phyloP scores from a whole-genome alignment of 495 filamentous ascomycete species.

The Sordaria brevicollis region DNA sequence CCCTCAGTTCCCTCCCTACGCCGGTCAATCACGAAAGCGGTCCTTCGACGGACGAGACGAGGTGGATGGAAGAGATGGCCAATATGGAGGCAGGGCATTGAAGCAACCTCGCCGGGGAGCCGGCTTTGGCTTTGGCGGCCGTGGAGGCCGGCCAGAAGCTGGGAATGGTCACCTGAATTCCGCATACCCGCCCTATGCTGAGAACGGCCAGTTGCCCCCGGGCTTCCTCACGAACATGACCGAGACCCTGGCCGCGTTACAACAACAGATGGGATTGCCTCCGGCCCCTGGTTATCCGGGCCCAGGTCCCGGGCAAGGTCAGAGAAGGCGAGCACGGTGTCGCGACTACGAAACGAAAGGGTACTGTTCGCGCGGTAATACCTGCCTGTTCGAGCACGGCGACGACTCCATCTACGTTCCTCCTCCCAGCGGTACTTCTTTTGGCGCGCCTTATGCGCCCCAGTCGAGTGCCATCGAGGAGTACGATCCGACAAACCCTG shows the following conservation, averaged over 20 bases:
- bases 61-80: slow-evolving; percentile 27
- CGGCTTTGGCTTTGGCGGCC: slow-evolving; percentile 36
- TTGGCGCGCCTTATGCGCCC: neutral
- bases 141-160: slow-evolving; percentile 36
- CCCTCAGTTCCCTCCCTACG: neutral
- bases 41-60: slow-evolving; percentile 20
- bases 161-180: slow-evolving; percentile 5
- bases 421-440: neutral
- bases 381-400: slow-evolving; percentile 78
- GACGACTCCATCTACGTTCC: slow-evolving; percentile 9
- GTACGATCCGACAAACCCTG: slow-evolving; percentile 70
- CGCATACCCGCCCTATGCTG: neutral
- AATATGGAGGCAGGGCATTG: slow-evolving; percentile 38
- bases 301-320: slow-evolving; percentile 20
- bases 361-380: slow-evolving; percentile 62
- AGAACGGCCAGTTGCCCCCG: neutral
- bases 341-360: slow-evolving; percentile 84
- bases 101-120: slow-evolving; percentile 69
- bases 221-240: neutral
- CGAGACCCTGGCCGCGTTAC: neutral
- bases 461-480: slow-evolving; percentile 41
- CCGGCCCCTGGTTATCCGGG: slow-evolving; percentile 37
- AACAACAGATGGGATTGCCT: neutral
- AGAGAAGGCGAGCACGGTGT: slow-evolving; percentile 48
- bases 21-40: slow-evolving; percentile 17